Base-by-base conservation (phyloP, 352 stramenopile genomes). In the Phytophthora constricta region DNA sequence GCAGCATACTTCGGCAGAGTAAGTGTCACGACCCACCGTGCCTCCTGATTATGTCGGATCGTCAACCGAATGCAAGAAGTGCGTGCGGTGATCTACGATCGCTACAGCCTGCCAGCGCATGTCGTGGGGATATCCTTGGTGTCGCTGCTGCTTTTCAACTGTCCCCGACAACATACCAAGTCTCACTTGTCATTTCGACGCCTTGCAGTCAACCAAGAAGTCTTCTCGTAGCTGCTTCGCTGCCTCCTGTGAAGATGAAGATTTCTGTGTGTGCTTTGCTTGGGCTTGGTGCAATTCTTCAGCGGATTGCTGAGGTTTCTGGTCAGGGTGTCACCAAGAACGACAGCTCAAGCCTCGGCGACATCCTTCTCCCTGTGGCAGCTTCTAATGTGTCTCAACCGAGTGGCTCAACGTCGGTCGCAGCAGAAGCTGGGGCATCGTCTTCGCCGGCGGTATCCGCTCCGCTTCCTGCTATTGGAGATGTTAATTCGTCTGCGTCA, bases 161-260 rank as follows among this genome's bases (percentile, higher is more conserved):
- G 23, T n/a, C 27, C n/a, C 17, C 4, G 28, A 10, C 25, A n/a
- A 42, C n/a, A 53, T 49, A n/a, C 34, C 58, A n/a, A 59, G 34
- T 13, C 51, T 75, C 70, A 78, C 66, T 78, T 78, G 55, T 66
- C 65, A 69, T 70, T 78, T 75, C 27, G 65, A 69, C 51, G 27
- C 42, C 37, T 59, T 46, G 25, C n/a, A 26, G 43, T 11, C 26
- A 68, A 28, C 37, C 60, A 71, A 68, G 42, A 50, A 50, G 47
- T 28, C 17, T 31, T 61, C 1, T 9, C 22, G 33, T 42, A 37
- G 22, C 27, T 20, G 27, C 33, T n/a, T n/a, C n/a, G n/a, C n/a
- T 11, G 31, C 31, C 31, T 37, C 31, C 31, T 7, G n/a, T n/a
- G n/a, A 67, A 20, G 37, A 79, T 79, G 72, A 79, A 70, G 43